A percentile compares a stretch with the other conserved stretches of the same genome.
These are phyloP conservation scores for Backusella tarrabulga DNA, from an alignment of 192 early-diverging fungal genomes.

Conservation along the genomic window DNA sequence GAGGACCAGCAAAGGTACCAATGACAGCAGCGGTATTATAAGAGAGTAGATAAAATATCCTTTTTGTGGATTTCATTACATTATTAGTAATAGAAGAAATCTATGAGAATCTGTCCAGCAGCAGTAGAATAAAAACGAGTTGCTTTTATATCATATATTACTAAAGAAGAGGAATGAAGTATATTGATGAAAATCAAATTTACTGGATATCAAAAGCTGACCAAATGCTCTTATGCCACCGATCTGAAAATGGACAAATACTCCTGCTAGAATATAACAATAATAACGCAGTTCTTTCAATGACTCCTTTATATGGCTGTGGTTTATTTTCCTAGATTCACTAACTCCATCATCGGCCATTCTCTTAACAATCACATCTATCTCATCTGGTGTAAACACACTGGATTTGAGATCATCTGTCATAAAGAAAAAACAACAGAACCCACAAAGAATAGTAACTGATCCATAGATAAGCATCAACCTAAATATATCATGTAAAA, in stretches of 20 bases:
- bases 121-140: not conserved
- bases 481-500: too few relatives aligned
- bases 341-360: conserved; percentile 17
- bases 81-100: conserved; percentile 8
- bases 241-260: conserved; percentile 17
- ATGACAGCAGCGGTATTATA: not conserved
- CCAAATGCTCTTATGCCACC: conserved; percentile 14
- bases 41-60: not conserved
- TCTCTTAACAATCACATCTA: not conserved
- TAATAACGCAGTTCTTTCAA: conserved; percentile 17
- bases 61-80: conserved; percentile 10
- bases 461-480: conserved; percentile 27
- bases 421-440: conserved; percentile 19
- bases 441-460: conserved; percentile 11
- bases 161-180: too few relatives aligned
- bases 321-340: conserved; percentile 2
- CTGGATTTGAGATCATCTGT: conserved; percentile 14
- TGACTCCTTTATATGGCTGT: conserved; percentile 19
- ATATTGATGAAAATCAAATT: too few relatives aligned
- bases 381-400: not conserved
- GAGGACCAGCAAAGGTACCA: conserved; percentile 17
- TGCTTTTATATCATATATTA: not conserved
- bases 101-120: not conserved
- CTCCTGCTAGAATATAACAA: not conserved
- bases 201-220: not conserved